phyloP scores from a whole-genome alignment of 2,329 filamentous ascomycete species.

The Penicillium sp. region DNA sequence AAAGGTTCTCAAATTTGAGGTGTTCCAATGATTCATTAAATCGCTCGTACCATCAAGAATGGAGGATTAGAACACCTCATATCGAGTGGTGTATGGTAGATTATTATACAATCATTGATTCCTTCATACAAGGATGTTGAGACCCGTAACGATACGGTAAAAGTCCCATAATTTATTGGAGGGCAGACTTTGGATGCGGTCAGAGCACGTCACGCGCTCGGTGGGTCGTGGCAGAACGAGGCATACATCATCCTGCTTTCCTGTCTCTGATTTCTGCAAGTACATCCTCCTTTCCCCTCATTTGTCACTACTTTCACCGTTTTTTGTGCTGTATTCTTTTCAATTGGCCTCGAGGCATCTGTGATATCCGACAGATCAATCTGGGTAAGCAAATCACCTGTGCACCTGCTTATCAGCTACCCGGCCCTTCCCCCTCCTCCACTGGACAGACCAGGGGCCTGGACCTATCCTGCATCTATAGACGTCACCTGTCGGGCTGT shows the following conservation, averaged over 20 bases:
- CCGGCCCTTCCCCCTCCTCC: constrained; percentile 1
- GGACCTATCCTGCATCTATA: constrained; percentile 12
- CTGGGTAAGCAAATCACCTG: constrained; percentile 25
- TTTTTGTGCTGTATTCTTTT: background rate
- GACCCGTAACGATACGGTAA: constrained; percentile 26
- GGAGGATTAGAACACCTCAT: background rate
- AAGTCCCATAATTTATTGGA: constrained; percentile 4
- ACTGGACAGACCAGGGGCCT: background rate
- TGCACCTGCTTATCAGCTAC: constrained; percentile 16
- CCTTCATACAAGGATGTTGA: background rate
- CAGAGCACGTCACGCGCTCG: constrained; percentile 36
- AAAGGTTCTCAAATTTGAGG: background rate
- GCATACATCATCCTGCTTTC: constrained; percentile 35
- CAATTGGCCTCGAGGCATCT: constrained; percentile 12
- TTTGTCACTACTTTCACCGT: background rate
- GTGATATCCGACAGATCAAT: constrained; percentile 3
- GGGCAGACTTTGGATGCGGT: constrained; percentile 21
- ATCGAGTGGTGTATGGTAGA: background rate
- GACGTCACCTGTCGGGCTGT: constrained; percentile 9
- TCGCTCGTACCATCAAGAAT: background rate
- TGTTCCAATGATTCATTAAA: background rate
- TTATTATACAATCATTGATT: too few relatives aligned
- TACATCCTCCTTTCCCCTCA: constrained; percentile 5
- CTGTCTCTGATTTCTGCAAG: constrained; percentile 15
- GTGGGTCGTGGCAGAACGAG: constrained; percentile 37